Conservation (phyloP, 139 green algal species). For the Micromonas pusilla region DNA sequence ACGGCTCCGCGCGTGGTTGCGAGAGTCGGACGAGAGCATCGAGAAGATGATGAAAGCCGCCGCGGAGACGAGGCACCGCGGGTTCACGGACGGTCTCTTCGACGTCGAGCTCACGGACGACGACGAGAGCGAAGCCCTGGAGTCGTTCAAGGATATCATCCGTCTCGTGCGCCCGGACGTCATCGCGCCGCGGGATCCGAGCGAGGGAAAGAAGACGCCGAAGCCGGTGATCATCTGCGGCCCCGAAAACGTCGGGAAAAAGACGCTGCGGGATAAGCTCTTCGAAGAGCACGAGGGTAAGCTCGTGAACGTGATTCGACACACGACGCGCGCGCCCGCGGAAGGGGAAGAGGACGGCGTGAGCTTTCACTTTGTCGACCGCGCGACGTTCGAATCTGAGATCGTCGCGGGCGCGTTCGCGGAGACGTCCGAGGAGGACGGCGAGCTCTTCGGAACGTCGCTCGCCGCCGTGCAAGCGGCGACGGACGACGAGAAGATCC, state of each 20-base stretch:
- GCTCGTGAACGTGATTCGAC: constrained; percentile 39
- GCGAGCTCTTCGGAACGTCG: neutral
- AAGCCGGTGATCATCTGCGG: constrained; percentile 20
- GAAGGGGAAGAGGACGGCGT: constrained; percentile 39
- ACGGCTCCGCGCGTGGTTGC: constrained; percentile 30
- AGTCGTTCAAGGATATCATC: neutral
- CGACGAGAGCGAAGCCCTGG: neutral
- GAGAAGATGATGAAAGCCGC: neutral
- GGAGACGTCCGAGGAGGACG: constrained; percentile 16
- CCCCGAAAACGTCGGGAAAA: neutral
- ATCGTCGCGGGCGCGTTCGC: constrained; percentile 11
- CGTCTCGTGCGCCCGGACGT: neutral
- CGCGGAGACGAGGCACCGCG: neutral
- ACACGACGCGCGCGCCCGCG: constrained; percentile 34
- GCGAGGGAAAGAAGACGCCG: constrained; percentile 2
- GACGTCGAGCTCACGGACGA: neutral
- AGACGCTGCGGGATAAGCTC: neutral
- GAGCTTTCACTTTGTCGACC: constrained; percentile 37
- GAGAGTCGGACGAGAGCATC: constrained; percentile 49
- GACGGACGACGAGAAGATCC: neutral
- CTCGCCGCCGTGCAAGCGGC: neutral
- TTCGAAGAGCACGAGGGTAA: constrained; percentile 37
- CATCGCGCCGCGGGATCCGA: neutral
- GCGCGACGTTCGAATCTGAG: constrained; percentile 28
- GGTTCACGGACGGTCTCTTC: neutral